Percentiles rank a stretch among this genome's conserved stretches.
phyloP scores from a whole-genome alignment of 306 rosid genomes.

The Fragaria nilgerrensis region DNA sequence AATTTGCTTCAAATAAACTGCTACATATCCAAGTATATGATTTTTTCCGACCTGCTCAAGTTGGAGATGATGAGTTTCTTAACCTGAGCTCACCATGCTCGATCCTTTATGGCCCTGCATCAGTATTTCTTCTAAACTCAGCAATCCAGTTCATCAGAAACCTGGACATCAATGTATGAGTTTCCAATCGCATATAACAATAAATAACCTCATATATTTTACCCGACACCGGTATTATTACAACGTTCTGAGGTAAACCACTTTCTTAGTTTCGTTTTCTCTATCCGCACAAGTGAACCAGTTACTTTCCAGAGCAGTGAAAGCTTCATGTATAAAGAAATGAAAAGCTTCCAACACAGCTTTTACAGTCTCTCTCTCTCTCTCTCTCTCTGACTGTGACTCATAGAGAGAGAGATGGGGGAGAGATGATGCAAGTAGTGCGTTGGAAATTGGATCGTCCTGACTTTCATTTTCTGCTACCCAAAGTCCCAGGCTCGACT shows the following conservation, averaged over 20 bases:
- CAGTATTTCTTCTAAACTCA: neutral
- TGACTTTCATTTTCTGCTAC: conserved; percentile 28
- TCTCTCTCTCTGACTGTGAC: neutral
- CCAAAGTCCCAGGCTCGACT: conserved; percentile 20
- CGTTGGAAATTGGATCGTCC: conserved; percentile 29
- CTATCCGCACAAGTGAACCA: neutral
- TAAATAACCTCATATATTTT: neutral
- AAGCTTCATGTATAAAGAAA: neutral
- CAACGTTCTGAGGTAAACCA: neutral
- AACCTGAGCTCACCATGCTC: neutral
- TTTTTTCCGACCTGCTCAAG: too few relatives aligned
- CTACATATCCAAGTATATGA: too few relatives aligned
- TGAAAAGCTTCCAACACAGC: neutral
- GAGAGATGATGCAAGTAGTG: neutral
- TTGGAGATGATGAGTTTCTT: neutral
- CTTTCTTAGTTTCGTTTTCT: neutral
- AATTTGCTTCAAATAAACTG: too few relatives aligned
- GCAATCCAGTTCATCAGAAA: neutral
- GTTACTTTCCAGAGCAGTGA: neutral
- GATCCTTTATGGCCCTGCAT: neutral
- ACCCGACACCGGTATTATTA: neutral
- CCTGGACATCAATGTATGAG: conserved; percentile 1
- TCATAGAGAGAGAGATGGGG: neutral
- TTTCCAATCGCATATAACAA: conserved; percentile 3
- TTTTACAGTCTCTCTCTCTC: neutral